Evolutionary conservation across 2,329 filamentous ascomycete genomes (phyloP).

Genomic region (Shiraia sp.): DNA sequence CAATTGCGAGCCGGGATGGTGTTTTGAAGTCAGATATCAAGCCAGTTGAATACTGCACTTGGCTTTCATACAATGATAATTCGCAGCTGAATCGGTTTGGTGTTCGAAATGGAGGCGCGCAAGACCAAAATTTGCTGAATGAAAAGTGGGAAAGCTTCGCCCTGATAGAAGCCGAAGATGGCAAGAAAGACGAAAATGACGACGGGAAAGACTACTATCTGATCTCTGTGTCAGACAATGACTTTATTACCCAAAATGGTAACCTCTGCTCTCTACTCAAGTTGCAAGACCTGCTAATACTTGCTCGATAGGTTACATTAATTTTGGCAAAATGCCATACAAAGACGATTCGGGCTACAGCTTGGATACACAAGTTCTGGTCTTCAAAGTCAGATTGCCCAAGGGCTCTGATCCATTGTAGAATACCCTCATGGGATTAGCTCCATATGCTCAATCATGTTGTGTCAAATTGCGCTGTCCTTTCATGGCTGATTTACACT

Average conservation of each 20-base stretch:
- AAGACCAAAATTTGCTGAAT: slow-evolving; percentile 65
- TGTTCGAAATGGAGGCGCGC: slow-evolving; percentile 67
- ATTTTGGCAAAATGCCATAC: slow-evolving; percentile 61
- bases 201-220: slow-evolving; percentile 68
- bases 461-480: too few relatives aligned
- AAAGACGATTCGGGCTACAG: slow-evolving; percentile 61
- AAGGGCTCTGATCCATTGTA: slow-evolving; percentile 38
- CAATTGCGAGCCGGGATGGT: slow-evolving; percentile 56
- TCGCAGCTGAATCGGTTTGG: slow-evolving; percentile 66
- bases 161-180: slow-evolving; percentile 56
- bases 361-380: slow-evolving; percentile 65
- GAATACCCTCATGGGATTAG: too few relatives aligned
- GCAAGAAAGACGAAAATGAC: slow-evolving; percentile 39
- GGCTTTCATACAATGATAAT: slow-evolving; percentile 71
- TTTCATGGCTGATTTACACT: too few relatives aligned
- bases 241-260: slow-evolving; percentile 75
- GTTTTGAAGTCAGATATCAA: slow-evolving; percentile 58
- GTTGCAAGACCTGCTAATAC: slow-evolving; percentile 7
- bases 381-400: slow-evolving; percentile 62
- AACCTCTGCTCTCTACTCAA: background rate
- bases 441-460: too few relatives aligned
- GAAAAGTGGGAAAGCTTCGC: slow-evolving; percentile 78
- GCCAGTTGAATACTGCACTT: slow-evolving; percentile 66
- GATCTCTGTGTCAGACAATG: slow-evolving; percentile 71
- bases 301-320: slow-evolving; percentile 53